Percentiles rank a stretch among this genome's conserved stretches.
phyloP scores from a whole-genome alignment of 441 rosid genomes.

The Viola pubescens region DNA sequence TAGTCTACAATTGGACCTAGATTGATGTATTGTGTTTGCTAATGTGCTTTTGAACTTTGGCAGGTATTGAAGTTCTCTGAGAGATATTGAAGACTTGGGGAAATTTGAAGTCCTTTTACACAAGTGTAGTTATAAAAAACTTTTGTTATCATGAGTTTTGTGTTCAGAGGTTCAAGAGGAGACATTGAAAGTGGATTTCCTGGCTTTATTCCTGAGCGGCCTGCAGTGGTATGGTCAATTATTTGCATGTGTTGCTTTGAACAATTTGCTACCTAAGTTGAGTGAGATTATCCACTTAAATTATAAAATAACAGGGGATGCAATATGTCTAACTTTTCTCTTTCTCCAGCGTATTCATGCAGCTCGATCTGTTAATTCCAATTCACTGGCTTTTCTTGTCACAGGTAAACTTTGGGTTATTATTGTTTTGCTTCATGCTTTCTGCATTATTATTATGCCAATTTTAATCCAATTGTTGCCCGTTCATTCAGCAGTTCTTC shows the following conservation, averaged over 20 bases:
- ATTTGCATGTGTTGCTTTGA: neutral
- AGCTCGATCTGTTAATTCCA: constrained; percentile 62
- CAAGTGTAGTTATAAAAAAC: constrained; percentile 5
- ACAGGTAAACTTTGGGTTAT: constrained; percentile 44
- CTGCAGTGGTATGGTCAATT: constrained; percentile 38
- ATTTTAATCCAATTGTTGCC: constrained; percentile 2
- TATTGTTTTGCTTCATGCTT: neutral
- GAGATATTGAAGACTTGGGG: constrained; percentile 1
- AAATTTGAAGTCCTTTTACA: neutral
- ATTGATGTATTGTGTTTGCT: neutral
- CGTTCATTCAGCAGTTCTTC: constrained; percentile 47
- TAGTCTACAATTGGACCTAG: neutral
- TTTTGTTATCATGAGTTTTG: constrained; percentile 58
- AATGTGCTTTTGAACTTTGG: constrained; percentile 5
- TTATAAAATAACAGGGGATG: neutral
- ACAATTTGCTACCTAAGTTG: neutral
- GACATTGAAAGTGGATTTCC: constrained; percentile 72
- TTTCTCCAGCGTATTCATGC: constrained; percentile 65
- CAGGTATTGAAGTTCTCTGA: constrained; percentile 19
- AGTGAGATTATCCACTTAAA: constrained; percentile 1
- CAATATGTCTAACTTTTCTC: neutral
- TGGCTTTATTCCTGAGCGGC: constrained; percentile 55
- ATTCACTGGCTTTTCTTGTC: constrained; percentile 76
- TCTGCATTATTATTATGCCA: neutral
- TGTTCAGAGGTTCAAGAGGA: constrained; percentile 67